Conservation (phyloP, 768 basidiomycete species). For the Boletus rex-veris region DNA sequence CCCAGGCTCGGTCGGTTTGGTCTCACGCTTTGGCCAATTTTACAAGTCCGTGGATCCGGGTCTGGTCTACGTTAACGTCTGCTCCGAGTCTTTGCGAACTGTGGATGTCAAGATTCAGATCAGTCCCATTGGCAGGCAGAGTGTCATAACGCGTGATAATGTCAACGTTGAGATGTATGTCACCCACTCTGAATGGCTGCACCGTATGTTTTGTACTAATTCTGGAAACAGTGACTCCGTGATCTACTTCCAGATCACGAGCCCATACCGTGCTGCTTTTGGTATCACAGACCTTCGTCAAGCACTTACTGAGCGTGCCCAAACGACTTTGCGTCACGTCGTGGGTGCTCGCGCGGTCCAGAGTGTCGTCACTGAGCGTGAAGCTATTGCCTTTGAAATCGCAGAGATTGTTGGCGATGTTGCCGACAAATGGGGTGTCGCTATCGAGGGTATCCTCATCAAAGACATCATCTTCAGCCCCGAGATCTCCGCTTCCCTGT, state of each 20-base stretch:
- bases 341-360: conserved; percentile 95
- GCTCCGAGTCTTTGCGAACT: conserved; percentile 80
- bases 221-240: conserved; percentile 69
- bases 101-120: conserved; percentile 98
- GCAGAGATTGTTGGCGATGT: conserved; percentile 93
- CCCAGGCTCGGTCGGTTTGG: conserved; percentile 77
- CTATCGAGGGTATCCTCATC: conserved; percentile 94
- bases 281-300: conserved; percentile 88
- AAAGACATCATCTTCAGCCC: conserved; percentile 92
- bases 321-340: conserved; percentile 96
- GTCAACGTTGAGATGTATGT: conserved; percentile 90
- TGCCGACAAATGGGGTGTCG: conserved; percentile 95
- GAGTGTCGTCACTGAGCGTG: conserved; percentile 93
- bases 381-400: conserved; percentile 94
- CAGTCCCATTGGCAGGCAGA: conserved; percentile 79
- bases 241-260: conserved; percentile 87
- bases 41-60: conserved; percentile 96
- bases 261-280: conserved; percentile 91
- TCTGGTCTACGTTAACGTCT: conserved; percentile 88
- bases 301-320: conserved; percentile 79
- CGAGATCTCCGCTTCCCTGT: conserved; percentile 87
- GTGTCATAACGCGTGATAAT: conserved; percentile 93
- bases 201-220: neutral
- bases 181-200: neutral
- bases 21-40: conserved; percentile 93